These are phyloP conservation scores for Beauveria sp. DNA, from an alignment of 2,329 filamentous ascomycete species.

Conservation along the genomic window DNA sequence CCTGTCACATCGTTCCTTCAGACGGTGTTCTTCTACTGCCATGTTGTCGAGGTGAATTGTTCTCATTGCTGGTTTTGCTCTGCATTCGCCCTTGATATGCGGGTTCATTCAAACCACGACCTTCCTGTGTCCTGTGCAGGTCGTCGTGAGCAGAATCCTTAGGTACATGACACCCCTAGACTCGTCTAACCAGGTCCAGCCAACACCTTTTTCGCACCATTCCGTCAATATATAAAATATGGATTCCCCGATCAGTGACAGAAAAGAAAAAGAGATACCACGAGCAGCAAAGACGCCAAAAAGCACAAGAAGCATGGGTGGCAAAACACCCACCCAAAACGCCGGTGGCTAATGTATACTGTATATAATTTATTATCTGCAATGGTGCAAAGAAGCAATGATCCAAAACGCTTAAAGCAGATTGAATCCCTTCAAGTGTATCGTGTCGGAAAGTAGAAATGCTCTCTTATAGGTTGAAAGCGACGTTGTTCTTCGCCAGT, in stretches of 20 bases:
- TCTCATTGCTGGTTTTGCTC: not conserved
- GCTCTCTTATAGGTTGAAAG: not conserved
- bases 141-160: not conserved
- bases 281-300: not conserved
- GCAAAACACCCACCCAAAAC: not conserved
- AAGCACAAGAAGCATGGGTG: not conserved
- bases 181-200: not conserved
- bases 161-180: not conserved
- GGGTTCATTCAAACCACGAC: not conserved
- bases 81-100: not conserved
- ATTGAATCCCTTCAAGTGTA: not conserved
- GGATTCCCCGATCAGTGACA: not conserved
- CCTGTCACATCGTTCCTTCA: not conserved
- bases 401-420: not conserved
- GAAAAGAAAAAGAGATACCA: not conserved
- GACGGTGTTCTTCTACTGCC: not conserved
- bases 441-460: not conserved
- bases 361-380: not conserved
- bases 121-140: not conserved
- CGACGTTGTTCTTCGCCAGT: not conserved
- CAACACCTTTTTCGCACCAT: not conserved
- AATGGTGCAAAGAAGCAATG: not conserved
- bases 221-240: not conserved
- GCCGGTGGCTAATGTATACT: not conserved
- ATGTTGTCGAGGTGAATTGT: not conserved